Percentiles rank a stretch among this genome's conserved stretches.
Conservation (phyloP, 495 filamentous ascomycete species). For the Staphylotrichum tortipilum region DNA sequence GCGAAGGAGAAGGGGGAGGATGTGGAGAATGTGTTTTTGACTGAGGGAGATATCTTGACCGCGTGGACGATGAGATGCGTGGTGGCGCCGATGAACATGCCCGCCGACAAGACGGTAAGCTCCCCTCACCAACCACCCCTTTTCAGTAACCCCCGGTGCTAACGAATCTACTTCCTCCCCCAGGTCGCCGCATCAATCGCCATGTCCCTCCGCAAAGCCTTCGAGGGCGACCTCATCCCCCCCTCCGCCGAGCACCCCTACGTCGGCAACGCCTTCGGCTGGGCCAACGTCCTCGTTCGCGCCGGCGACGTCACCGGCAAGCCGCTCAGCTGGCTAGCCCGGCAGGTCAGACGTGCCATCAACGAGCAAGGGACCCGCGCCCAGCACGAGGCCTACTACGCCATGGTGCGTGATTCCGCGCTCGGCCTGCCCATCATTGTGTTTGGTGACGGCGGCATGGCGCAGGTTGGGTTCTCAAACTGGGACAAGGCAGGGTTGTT, state of each 20-base stretch:
- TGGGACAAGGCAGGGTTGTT: slow-evolving; percentile 38
- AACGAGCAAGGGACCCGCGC: slow-evolving; percentile 36
- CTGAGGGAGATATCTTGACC: slow-evolving; percentile 34
- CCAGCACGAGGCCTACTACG: slow-evolving; percentile 36
- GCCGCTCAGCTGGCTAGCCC: slow-evolving; percentile 35
- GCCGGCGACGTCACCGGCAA: slow-evolving; percentile 28
- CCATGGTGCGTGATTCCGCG: slow-evolving; percentile 15
- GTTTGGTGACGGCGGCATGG: slow-evolving; percentile 34
- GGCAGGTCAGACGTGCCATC: slow-evolving; percentile 31
- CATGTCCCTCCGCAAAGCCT: slow-evolving; percentile 19
- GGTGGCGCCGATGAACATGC: slow-evolving; percentile 10
- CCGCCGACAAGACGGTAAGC: slow-evolving; percentile 13
- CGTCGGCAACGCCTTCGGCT: slow-evolving; percentile 28
- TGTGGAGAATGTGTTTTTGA: slow-evolving; percentile 31
- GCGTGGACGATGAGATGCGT: slow-evolving; percentile 29
- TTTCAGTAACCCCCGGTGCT: too few relatives aligned
- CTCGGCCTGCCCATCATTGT: slow-evolving; percentile 22
- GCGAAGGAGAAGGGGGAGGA: slow-evolving; percentile 18
- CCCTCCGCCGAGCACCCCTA: slow-evolving; percentile 16
- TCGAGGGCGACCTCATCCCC: slow-evolving; percentile 22
- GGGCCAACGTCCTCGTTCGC: slow-evolving; percentile 26
- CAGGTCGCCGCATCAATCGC: slow-evolving; percentile 21
- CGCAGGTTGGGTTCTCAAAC: slow-evolving; percentile 35
- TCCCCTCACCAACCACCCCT: too few relatives aligned
- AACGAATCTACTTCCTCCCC: too few relatives aligned